phyloP scores from a whole-genome alignment of 1,139 yeast genomes.

The Pichia sp. region DNA sequence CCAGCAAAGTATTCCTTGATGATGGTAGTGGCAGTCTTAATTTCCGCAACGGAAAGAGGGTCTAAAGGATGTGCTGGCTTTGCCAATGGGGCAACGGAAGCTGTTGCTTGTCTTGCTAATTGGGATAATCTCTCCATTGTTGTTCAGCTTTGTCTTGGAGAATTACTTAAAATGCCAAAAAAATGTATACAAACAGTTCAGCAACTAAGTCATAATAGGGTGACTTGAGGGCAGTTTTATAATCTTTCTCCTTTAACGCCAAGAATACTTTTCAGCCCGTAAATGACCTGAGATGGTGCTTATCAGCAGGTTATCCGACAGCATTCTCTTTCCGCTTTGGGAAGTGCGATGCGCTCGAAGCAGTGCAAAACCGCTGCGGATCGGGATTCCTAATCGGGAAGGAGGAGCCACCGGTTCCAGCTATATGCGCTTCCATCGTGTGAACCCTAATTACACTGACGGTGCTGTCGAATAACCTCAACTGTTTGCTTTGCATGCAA shows the following conservation, averaged over 20 bases:
- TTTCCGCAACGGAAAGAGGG: conserved; percentile 58
- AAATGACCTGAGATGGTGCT: too few species aligned
- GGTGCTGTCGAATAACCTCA: too few species aligned
- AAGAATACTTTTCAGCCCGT: too few species aligned
- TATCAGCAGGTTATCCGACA: neutral
- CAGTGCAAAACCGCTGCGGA: neutral
- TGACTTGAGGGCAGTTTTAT: too few species aligned
- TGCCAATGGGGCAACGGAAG: conserved; percentile 46
- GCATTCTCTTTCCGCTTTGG: neutral
- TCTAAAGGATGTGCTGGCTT: conserved; percentile 63
- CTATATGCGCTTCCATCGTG: too few species aligned
- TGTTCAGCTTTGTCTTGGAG: neutral
- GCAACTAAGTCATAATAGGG: too few species aligned
- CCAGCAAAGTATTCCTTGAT: conserved; percentile 43
- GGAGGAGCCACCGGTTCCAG: neutral
- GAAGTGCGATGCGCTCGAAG: neutral
- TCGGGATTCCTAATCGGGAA: neutral
- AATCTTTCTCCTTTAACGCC: too few species aligned
- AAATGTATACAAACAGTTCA: too few species aligned
- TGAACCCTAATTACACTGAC: too few species aligned
- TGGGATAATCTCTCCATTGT: conserved; percentile 62
- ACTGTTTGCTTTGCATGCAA: too few species aligned
- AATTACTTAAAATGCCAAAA: too few species aligned
- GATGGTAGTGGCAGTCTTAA: conserved; percentile 36
- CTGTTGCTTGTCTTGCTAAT: conserved; percentile 56